Evolutionary conservation across 768 basidiomycete species (phyloP), one percentile per base, ranked within the genome.

Genomic region (Austroboletus eburneus): DNA sequence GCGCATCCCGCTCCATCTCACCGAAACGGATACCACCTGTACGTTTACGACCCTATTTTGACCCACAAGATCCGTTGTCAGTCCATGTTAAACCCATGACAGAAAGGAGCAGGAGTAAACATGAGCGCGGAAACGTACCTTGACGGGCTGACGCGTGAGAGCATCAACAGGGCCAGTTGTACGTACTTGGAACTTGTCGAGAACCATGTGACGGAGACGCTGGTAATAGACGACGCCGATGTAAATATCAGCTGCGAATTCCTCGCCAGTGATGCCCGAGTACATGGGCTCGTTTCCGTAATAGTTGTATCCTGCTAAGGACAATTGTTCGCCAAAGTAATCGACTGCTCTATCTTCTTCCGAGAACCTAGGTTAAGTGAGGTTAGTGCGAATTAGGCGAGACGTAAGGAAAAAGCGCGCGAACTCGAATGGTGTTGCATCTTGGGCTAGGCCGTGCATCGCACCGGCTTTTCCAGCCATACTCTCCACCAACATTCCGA

Each of bases 211-310:
- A 56, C 96, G 85, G 48, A 99, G 76, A 43, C 96, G 87, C 64
- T 99, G 96, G 68, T 99, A 99, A 72, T 98, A 99, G 46, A 99
- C 95, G 32, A 97, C 86, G 17, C 96, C 96, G 54, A 98, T 80
- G 69, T 98, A 99, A 61, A 99, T 99, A 66, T 99, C 96, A 7
- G 96, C 96, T 34, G 89, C 85, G 67, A 99, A 99, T 70, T 99
- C 96, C 68, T 98, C 81, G 14, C 96, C 96, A 7, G 96, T 98
- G 64, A 99, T 96, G 20, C 96, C 96, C 46, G 95, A 97, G 68
- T 99, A 99, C 96, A 99, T 99, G 5, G 96, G 94, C 66, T 99
- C 96, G 69, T 96, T 97, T 13, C 96, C 96, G 63, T 95, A 90
- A 68, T 97, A 99, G 68, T 97, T 98, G 75, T 97, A 99, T 8